These are phyloP conservation scores for Fusarium annulatum DNA, from an alignment of 2,329 filamentous ascomycete genomes.

Conservation along the genomic window DNA sequence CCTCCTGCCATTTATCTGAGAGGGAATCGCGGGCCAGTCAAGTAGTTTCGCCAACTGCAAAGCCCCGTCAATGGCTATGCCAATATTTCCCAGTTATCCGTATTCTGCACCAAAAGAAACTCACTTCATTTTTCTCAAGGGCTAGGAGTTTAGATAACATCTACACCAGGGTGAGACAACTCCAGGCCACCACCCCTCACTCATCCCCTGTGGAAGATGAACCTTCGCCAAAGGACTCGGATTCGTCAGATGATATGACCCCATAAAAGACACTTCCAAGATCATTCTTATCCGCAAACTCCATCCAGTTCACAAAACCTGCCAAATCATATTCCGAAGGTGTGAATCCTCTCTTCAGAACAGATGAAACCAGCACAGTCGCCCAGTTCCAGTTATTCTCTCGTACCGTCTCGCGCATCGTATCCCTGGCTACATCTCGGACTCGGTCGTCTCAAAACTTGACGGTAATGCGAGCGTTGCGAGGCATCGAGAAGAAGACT, in stretches of 20 bases:
- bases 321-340: not conserved
- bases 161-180: no score
- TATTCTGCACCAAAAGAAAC: no score
- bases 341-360: rapidly evolving
- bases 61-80: no score
- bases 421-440: not conserved
- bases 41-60: no score
- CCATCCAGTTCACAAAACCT: not conserved
- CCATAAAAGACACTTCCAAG: rapidly evolving
- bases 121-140: no score
- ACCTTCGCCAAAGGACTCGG: no score
- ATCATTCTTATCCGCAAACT: not conserved
- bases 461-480: rapidly evolving
- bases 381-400: not conserved
- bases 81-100: no score
- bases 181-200: no score
- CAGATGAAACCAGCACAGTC: not conserved
- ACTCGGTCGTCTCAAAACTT: not conserved
- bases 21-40: no score
- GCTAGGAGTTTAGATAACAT: no score
- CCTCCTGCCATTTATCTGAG: no score
- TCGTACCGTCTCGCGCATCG: not conserved
- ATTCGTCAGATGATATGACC: rapidly evolving
- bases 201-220: no score
- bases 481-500: not conserved